phyloP scores from a whole-genome alignment of 192 early-diverging fungal species.

The Geranomyces variabilis region DNA sequence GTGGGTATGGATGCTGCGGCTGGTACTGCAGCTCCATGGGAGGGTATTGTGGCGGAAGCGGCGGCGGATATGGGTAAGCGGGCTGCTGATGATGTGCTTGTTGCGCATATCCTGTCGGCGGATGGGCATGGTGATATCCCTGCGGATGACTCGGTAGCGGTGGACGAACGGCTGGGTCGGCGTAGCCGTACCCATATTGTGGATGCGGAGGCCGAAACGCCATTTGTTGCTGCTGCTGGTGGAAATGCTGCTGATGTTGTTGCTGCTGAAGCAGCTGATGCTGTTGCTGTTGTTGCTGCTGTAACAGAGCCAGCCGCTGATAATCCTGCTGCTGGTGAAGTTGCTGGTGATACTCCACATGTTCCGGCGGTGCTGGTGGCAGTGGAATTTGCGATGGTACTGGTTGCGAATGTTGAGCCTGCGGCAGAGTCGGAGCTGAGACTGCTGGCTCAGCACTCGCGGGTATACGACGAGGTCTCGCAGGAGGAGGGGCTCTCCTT shows the following conservation, averaged over 20 bases:
- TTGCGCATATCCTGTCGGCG: neutral
- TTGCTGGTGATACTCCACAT: neutral
- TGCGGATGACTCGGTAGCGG: neutral
- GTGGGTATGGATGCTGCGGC: neutral
- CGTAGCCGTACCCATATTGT: neutral
- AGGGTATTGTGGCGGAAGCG: neutral
- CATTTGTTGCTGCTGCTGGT: constrained; percentile 13
- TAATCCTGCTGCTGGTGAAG: neutral
- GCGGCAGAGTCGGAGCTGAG: no score
- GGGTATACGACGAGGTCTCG: no score
- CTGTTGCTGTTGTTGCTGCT: constrained; percentile 2
- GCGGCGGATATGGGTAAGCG: neutral
- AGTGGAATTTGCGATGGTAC: neutral
- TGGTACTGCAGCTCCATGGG: neutral
- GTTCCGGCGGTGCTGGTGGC: neutral
- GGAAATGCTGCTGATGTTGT: neutral
- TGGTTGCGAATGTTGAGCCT: no score
- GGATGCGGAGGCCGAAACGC: neutral
- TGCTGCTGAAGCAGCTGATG: neutral
- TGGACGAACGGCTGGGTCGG: neutral
- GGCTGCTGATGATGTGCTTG: neutral
- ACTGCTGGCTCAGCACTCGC: no score
- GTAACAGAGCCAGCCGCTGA: neutral
- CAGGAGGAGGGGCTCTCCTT: no score
- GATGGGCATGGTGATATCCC: neutral